Conservation (phyloP, 257 asterid genomes). For the Ajuga chamaepitys region DNA sequence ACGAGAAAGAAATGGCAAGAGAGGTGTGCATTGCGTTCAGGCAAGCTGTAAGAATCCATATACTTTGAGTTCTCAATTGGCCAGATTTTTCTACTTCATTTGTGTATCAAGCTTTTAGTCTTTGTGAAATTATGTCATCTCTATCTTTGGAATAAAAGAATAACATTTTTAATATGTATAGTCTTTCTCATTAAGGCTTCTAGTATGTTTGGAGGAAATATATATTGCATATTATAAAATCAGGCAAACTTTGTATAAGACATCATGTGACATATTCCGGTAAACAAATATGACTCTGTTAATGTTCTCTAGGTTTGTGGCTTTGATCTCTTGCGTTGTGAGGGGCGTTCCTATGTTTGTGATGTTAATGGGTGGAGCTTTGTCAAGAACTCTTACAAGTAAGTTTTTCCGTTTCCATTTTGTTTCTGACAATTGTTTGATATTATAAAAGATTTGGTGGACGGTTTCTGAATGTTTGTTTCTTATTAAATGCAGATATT, state of each 20-base stretch:
- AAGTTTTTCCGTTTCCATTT: constrained; percentile 8
- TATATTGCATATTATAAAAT: background rate
- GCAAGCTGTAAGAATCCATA: constrained; percentile 72
- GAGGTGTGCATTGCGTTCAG: constrained; percentile 94
- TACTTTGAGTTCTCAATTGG: background rate
- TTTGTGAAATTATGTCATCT: too few species aligned
- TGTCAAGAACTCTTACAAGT: constrained; percentile 96
- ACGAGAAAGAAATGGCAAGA: constrained; percentile 95
- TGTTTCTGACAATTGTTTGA: background rate
- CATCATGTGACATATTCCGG: background rate
- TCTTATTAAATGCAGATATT: constrained; percentile 50
- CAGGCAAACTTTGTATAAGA: background rate
- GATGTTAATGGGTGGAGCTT: constrained; percentile 99
- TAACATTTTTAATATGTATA: too few species aligned
- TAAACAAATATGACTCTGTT: constrained; percentile 1
- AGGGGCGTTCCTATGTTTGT: constrained; percentile 94
- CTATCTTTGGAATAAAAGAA: too few species aligned
- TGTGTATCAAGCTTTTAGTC: background rate
- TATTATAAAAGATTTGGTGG: background rate
- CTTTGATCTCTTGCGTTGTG: constrained; percentile 95
- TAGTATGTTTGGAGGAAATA: background rate
- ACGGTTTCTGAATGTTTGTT: constrained; percentile 1
- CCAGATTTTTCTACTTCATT: background rate
- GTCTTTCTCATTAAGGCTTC: too few species aligned
- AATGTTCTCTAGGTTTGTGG: constrained; percentile 84